Percentiles rank a stretch among this genome's conserved stretches.
These are phyloP conservation scores for Coniochaeta sp. DNA, from an alignment of 2,329 filamentous ascomycete species.

Conservation along the genomic window DNA sequence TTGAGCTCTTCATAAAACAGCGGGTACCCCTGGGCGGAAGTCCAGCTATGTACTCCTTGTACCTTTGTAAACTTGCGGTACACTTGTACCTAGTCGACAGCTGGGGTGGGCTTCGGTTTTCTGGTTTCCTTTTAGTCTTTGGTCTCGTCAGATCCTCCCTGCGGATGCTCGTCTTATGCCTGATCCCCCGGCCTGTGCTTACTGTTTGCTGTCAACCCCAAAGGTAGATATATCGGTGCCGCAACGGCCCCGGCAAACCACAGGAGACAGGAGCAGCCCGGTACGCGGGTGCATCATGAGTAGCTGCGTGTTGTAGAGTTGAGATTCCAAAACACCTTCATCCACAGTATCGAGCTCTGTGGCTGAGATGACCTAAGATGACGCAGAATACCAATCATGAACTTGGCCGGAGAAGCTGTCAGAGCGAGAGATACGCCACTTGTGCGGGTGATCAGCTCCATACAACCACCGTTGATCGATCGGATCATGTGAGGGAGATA, in stretches of 20 bases:
- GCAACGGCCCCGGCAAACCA: background rate
- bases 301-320: too few species aligned
- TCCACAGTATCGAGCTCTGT: too few species aligned
- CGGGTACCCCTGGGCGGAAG: background rate
- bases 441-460: too few species aligned
- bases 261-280: too few species aligned
- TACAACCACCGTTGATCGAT: background rate
- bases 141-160: slow-evolving; percentile 1
- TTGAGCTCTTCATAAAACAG: slow-evolving; percentile 2
- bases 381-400: too few species aligned
- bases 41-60: slow-evolving; percentile 1
- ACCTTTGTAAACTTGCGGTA: too few species aligned
- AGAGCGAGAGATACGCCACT: too few species aligned
- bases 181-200: background rate
- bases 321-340: too few species aligned
- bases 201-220: background rate
- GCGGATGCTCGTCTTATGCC: background rate
- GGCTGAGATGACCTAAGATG: background rate
- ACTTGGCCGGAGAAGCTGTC: too few species aligned
- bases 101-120: background rate
- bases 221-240: background rate
- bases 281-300: too few species aligned
- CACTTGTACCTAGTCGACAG: background rate
- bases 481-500: background rate
- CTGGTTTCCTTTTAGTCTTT: background rate